Evolutionary conservation across 2,329 filamentous ascomycete genomes (phyloP).

Genomic region (Aspergillus cejpii): DNA sequence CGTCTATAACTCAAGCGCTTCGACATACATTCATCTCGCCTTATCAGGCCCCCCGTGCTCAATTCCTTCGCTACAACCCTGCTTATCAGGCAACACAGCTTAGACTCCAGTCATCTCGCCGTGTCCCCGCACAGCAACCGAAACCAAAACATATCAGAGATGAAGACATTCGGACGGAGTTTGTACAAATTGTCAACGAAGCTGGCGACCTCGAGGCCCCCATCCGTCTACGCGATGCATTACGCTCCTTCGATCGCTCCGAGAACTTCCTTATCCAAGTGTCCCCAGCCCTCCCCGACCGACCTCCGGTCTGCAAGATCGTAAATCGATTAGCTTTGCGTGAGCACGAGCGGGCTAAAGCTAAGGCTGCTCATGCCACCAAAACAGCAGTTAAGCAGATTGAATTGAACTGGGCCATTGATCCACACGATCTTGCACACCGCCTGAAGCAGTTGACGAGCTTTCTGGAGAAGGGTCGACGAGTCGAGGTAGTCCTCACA

Average conservation of each 20-base stretch:
- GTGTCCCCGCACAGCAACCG: conserved; percentile 6
- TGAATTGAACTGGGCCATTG: conserved; percentile 88
- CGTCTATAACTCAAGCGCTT: conserved; percentile 29
- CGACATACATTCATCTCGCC: conserved; percentile 27
- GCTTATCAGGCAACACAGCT: conserved; percentile 10
- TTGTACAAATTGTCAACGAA: conserved; percentile 33
- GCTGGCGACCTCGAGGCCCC: conserved; percentile 28
- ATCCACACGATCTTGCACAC: conserved; percentile 65
- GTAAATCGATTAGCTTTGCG: conserved; percentile 52
- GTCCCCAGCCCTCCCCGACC: conserved; percentile 23
- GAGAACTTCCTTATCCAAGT: conserved; percentile 49
- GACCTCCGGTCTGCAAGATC: conserved; percentile 63
- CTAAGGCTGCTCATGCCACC: conserved; percentile 36
- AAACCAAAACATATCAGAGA: conserved; percentile 22
- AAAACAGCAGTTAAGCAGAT: conserved; percentile 58
- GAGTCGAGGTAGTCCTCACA: conserved; percentile 66
- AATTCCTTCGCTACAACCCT: conserved; percentile 9
- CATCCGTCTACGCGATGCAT: conserved; percentile 24
- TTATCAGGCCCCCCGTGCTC: conserved; percentile 10
- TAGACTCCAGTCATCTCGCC: conserved; percentile 14
- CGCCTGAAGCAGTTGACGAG: conserved; percentile 58
- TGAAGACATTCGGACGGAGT: conserved; percentile 29
- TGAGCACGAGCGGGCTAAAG: conserved; percentile 39
- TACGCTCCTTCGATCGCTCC: conserved; percentile 45
- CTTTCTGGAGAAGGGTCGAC: conserved; percentile 68